Base-by-base conservation (phyloP, 2,329 filamentous ascomycete genomes). In the Cercospora sp. region DNA sequence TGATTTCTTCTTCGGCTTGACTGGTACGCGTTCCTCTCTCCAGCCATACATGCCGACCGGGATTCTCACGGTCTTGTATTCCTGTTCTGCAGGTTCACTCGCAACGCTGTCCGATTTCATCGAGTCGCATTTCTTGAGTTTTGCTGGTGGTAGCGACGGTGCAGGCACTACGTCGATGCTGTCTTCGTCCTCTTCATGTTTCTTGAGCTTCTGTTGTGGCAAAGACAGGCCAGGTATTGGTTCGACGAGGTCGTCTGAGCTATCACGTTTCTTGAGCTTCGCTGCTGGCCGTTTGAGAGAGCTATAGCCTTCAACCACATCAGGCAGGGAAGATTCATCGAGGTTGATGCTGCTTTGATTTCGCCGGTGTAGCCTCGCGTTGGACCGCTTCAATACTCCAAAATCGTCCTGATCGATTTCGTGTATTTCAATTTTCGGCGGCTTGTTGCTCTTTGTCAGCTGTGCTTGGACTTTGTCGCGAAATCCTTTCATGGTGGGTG, bases 1-100 rank as follows among this genome's bases (percentile, higher is more conserved):
- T 8, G 63, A 58, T 24, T 59, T 40, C 34, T 53, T 53, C 37
- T 68, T 68, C 18, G 49, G 26, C 18, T 61, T 67, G 51, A 40
- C 55, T 3, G 58, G 45, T 28, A 37, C 37, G 34, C 55, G 58
- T 9, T 61, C 62, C 21, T 65, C 62, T 13, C 21, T 37, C 10
- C 45, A 68, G 9, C 62, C 62, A 26, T 68, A 68, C 66, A 68
- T 68, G 28, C 66, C 62, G 24, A 65, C 21, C 12, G 66, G 66
- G 9, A 68, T 51, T n/a, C 43, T 45, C 24, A 68, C 58, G 16
- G 37, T 64, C 30, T 67, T 43, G 16, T 64, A 58, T 30, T 63
- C 18, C 34, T 40, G 51, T 30, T 64, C 55, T 34, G 28, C 53
- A 28, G 45, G 28, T 21, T 66, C 45, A 21, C 53, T 59, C 34